Percentiles rank a stretch among this genome's conserved stretches.
These are phyloP conservation scores for Verbascum thapsus DNA, from an alignment of 257 asterid genomes.

Conservation along the genomic window DNA sequence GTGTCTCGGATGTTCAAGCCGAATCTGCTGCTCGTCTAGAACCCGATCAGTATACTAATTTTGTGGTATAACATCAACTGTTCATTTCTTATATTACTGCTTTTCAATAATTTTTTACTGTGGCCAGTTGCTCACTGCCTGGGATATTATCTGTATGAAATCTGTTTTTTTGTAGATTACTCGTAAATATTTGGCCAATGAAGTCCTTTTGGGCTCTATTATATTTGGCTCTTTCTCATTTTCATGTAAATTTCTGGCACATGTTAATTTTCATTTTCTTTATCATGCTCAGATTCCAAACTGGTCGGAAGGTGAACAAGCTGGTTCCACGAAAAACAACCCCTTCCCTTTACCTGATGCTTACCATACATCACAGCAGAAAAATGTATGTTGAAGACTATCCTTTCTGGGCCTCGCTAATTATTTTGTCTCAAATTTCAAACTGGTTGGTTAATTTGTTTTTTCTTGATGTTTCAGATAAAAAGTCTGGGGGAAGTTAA, in stretches of 20 bases:
- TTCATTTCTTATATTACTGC: background rate
- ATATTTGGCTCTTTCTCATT: conserved; percentile 7
- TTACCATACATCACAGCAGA: conserved; percentile 79
- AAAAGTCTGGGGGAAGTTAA: conserved; percentile 74
- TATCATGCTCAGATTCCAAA: conserved; percentile 65
- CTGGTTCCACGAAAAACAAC: conserved; percentile 71
- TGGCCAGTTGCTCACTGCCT: background rate
- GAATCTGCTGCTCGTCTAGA: conserved; percentile 81
- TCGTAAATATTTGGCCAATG: background rate
- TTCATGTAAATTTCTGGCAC: conserved; percentile 15
- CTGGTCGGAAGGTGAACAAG: conserved; percentile 71
- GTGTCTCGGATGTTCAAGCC: conserved; percentile 86
- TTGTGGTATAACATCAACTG: conserved; percentile 53
- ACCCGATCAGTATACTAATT: conserved; percentile 79
- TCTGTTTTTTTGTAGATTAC: background rate
- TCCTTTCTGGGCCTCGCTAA: conserved; percentile 1
- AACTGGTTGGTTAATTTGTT: conserved; percentile 18
- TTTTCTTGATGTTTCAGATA: conserved; percentile 46
- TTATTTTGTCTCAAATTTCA: conserved; percentile 1
- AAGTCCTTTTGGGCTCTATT: conserved; percentile 13
- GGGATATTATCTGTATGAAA: conserved; percentile 5
- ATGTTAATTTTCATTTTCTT: conserved; percentile 23
- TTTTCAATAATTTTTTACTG: conserved; percentile 12
- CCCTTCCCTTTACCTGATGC: conserved; percentile 87
- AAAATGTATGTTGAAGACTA: conserved; percentile 53